Base-by-base conservation (phyloP, 2,329 filamentous ascomycete species). In the Ophiostoma sp. region DNA sequence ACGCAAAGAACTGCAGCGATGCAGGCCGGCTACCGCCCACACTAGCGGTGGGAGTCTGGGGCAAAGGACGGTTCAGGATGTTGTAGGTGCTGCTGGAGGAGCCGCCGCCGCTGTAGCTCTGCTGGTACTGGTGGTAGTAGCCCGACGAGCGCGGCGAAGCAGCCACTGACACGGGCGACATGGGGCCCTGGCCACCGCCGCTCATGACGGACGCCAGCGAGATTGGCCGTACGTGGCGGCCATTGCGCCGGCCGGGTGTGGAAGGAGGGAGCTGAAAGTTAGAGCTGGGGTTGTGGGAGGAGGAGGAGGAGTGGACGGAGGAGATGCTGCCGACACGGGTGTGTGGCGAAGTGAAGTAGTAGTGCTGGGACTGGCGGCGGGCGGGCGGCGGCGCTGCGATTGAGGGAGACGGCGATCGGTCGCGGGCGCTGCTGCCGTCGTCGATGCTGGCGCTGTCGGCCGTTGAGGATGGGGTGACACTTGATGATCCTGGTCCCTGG, bases 21-120 rank as follows among this genome's bases (percentile, higher is more conserved):
- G 63, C 58, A 0, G 62, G 68, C 9, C 68, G 66, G 65, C 62
- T 63, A 18, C 68, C 66, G 55, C 41, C 41, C n/a, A 67, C 49
- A 4, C 52, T 63, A 27, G 63, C 60, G 2, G 68, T 67, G 11
- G 68, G 68, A 3, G 68, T 69, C 49, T 69, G 69, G 1, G 69
- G 69, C 36, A 68, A 55, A 3, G 69, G 52, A 12, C 66, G 68
- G 68, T 68, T 68, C 16, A 67, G 66, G 64, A 66, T 68, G 55
- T 40, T 60, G 55, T 60, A 38, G 27, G 55, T 18, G 55, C 9
- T 18, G 27, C 27, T 60, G 55, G 27, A 14, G 55, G 55, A 38
- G 27, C 55, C 38, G 16, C 44, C 52, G 7, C n/a, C n/a, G 49
- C 49, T 55, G 49, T 55, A 55, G 49, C 49, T 55, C 49, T 58